These are phyloP conservation scores for Oryza punctata DNA, from an alignment of 176 grass and related monocot species.

Conservation along the genomic window DNA sequence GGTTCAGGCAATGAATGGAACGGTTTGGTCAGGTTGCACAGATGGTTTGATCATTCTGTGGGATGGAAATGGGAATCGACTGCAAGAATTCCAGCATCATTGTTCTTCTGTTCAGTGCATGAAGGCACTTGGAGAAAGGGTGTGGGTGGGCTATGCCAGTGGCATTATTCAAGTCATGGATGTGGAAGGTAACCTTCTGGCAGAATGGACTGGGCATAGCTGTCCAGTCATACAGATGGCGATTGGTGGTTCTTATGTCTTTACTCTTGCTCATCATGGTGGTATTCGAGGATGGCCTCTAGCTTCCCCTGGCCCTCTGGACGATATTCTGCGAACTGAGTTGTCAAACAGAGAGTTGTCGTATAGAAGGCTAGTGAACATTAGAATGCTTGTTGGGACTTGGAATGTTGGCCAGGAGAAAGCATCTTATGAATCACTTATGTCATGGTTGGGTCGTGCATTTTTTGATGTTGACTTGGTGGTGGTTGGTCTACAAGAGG, in stretches of 20 bases:
- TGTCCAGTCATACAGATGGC: slow-evolving; percentile 80
- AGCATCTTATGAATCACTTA: slow-evolving; percentile 70
- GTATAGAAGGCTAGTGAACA: slow-evolving; percentile 77
- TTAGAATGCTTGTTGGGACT: slow-evolving; percentile 84
- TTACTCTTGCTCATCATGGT: slow-evolving; percentile 82
- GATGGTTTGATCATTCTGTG: slow-evolving; percentile 86
- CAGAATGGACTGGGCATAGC: slow-evolving; percentile 83
- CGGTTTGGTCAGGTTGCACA: slow-evolving; percentile 91
- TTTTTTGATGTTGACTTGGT: slow-evolving; percentile 74
- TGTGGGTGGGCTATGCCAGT: slow-evolving; percentile 90
- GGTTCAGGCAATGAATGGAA: slow-evolving; percentile 65
- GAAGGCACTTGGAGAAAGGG: slow-evolving; percentile 65
- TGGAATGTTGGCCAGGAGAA: slow-evolving; percentile 98
- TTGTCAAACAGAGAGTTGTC: slow-evolving; percentile 57
- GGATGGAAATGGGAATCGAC: slow-evolving; percentile 69
- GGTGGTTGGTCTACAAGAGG: slow-evolving; percentile 93
- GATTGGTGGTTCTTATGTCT: slow-evolving; percentile 70
- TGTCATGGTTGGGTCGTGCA: slow-evolving; percentile 71
- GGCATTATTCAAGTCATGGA: slow-evolving; percentile 81
- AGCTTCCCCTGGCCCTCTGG: slow-evolving; percentile 75
- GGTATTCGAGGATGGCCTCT: slow-evolving; percentile 90
- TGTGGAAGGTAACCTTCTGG: slow-evolving; percentile 75
- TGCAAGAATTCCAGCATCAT: slow-evolving; percentile 76
- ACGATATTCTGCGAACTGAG: slow-evolving; percentile 76
- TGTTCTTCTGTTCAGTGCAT: slow-evolving; percentile 82